Base-by-base conservation (phyloP, 2,329 filamentous ascomycete genomes). In the Didymella lethalis region DNA sequence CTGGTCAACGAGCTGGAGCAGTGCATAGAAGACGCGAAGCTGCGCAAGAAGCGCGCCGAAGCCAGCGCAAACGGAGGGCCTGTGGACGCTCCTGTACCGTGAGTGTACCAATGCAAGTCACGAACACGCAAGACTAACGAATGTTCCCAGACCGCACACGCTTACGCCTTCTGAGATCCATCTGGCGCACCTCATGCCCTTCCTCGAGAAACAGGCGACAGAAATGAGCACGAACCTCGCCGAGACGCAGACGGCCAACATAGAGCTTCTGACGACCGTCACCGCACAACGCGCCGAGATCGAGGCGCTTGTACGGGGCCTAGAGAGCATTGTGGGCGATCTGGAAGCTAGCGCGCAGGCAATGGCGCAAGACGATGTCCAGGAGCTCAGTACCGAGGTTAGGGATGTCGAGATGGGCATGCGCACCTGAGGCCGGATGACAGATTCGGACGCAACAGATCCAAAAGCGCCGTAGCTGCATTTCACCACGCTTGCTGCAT, bases 1-100 rank as follows among this genome's bases (percentile, higher is more conserved):
- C 81, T 83, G 23, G 75, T 89, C 62, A 89, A 89, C 70, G 84
- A 85, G 54, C 76, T 89, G 63, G 87, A 89, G 69, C 77, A 81
- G 36, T 77, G 87, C 62, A 82, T 89, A 28, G 82, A 82, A 28
- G 86, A 88, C 62, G 87, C 86, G 11, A 83, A 81, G 66, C 72
- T 75, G 63, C 78, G 85, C 63, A 86, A 81, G 72, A 80, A 80
- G 53, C 72, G 70, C 49, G 78, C 77, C 2, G 68, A 80, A 71
- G 68, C 73, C 50, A 60, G 74, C 67, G 67, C 79, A 51, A 68
- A 75, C 62, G 75, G 75, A 44, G 70, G 73, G 4, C 64, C 68
- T 25, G 72, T 75, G 1, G 69, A 76, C 49, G 63, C 63, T 25
- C 77, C 75, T 57, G 71, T 81, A 51, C 78, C 82, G 83, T 86